Conservation (phyloP, 257 asterid species). For the Solanum chmielewskii region DNA sequence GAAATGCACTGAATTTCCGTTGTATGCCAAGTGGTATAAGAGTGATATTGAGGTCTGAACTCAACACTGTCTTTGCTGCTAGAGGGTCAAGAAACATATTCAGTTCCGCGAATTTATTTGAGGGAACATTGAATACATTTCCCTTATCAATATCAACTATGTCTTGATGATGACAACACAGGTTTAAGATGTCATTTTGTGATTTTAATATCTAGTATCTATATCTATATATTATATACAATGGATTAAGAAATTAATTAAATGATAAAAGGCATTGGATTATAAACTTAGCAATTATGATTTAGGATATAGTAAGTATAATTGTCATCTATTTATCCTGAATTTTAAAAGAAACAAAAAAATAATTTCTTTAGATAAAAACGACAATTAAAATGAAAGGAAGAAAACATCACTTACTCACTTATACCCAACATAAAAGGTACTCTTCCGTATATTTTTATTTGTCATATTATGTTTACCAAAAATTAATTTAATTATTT, state of each 20-base stretch:
- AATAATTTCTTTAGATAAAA: no score
- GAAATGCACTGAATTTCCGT: conserved; percentile 31
- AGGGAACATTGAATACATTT: conserved; percentile 49
- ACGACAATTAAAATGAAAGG: no score
- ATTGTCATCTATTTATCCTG: neutral
- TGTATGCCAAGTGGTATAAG: conserved; percentile 56
- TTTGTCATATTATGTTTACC: no score
- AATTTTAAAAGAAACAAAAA: neutral
- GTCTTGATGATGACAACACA: neutral
- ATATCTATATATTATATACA: neutral
- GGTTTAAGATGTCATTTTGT: neutral
- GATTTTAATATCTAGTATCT: neutral
- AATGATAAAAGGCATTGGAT: neutral
- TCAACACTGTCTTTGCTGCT: conserved; percentile 54
- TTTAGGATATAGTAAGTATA: neutral
- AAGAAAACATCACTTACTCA: neutral
- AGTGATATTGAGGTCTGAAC: conserved; percentile 44
- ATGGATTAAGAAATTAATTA: neutral
- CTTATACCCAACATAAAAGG: no score
- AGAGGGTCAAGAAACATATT: conserved; percentile 80
- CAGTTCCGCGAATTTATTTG: conserved; percentile 54
- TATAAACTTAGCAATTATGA: no score
- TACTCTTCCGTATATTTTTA: fast-evolving
- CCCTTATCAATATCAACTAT: conserved; percentile 16
- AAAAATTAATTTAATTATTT: no score